A percentile compares a stretch with the other conserved stretches of the same genome.
These are phyloP conservation scores for Boletus barrowsii DNA, from an alignment of 768 basidiomycete species.

Conservation along the genomic window DNA sequence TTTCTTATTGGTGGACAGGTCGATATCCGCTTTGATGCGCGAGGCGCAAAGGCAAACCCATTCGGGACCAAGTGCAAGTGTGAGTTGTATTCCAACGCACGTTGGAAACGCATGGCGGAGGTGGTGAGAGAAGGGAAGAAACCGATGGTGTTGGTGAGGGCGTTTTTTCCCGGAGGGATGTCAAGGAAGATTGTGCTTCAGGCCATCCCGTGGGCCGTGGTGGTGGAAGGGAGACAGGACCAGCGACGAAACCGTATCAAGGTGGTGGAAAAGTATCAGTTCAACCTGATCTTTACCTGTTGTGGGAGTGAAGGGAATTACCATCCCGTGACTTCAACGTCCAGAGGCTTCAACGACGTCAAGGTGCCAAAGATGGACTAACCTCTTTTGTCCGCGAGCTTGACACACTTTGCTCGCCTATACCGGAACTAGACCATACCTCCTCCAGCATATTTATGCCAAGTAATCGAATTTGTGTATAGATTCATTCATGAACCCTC, in stretches of 20 bases:
- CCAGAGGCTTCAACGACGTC: no score
- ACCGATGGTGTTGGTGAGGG: conserved; percentile 24
- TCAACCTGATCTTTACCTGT: conserved; percentile 27
- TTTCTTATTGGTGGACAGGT: conserved; percentile 11
- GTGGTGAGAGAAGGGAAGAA: conserved; percentile 9
- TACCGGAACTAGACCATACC: no score
- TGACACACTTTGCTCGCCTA: no score
- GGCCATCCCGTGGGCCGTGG: conserved; percentile 18
- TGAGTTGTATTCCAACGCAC: conserved; percentile 19
- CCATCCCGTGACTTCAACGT: no score
- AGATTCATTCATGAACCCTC: no score
- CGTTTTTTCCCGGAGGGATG: conserved; percentile 25
- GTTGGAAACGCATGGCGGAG: conserved; percentile 24
- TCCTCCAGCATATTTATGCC: no score
- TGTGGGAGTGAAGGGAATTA: conserved; percentile 7
- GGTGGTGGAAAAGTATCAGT: conserved; percentile 11
- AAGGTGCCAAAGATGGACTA: no score
- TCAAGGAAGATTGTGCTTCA: conserved; percentile 29
- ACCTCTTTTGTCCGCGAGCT: no score
- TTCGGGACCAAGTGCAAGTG: conserved; percentile 26
- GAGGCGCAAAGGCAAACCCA: conserved; percentile 16
- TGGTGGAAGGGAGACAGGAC: background rate
- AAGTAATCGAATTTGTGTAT: no score
- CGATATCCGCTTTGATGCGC: conserved; percentile 19
- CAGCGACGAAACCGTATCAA: background rate